Percentiles rank a stretch among this genome's conserved stretches.
Conservation (phyloP, 345 rosid genomes). For the Punica granatum region DNA sequence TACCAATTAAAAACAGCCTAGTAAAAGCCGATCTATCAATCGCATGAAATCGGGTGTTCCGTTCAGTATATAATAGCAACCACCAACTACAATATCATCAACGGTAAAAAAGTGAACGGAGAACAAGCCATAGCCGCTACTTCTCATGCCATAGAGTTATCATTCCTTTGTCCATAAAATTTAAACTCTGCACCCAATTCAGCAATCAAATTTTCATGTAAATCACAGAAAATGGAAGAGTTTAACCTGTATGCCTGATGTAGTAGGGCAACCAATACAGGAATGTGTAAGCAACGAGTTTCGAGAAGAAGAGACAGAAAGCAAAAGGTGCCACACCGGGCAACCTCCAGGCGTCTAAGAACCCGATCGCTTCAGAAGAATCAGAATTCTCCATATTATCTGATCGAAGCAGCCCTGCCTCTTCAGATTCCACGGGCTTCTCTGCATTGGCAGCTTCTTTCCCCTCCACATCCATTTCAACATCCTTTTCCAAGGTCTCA, state of each 20-base stretch:
- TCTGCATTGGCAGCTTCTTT: slow-evolving; percentile 25
- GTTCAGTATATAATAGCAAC: not conserved
- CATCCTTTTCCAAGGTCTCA: slow-evolving; percentile 32
- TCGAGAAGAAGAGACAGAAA: slow-evolving; percentile 84
- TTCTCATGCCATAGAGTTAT: not conserved
- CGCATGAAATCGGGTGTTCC: not conserved
- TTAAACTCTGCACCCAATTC: not conserved
- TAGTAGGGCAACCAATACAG: slow-evolving; percentile 92
- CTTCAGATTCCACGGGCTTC: slow-evolving; percentile 44
- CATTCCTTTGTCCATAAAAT: not conserved
- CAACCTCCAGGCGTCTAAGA: slow-evolving; percentile 82
- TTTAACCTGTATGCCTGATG: slow-evolving; percentile 73
- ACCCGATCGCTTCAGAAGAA: slow-evolving; percentile 57
- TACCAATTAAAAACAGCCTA: not conserved
- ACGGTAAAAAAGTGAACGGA: not conserved
- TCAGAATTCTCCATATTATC: slow-evolving; percentile 15
- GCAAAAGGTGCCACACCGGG: slow-evolving; percentile 85
- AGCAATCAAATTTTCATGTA: not conserved
- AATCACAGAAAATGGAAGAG: not conserved
- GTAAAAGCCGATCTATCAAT: not conserved
- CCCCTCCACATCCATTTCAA: slow-evolving; percentile 42
- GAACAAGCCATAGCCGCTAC: not conserved
- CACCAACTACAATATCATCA: not conserved
- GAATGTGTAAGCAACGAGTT: slow-evolving; percentile 92
- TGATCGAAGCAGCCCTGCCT: slow-evolving; percentile 34